Evolutionary conservation across 176 grass and related monocot genomes (phyloP), one percentile per base, ranked within the genome.

Genomic region (Eragrostis curvula): DNA sequence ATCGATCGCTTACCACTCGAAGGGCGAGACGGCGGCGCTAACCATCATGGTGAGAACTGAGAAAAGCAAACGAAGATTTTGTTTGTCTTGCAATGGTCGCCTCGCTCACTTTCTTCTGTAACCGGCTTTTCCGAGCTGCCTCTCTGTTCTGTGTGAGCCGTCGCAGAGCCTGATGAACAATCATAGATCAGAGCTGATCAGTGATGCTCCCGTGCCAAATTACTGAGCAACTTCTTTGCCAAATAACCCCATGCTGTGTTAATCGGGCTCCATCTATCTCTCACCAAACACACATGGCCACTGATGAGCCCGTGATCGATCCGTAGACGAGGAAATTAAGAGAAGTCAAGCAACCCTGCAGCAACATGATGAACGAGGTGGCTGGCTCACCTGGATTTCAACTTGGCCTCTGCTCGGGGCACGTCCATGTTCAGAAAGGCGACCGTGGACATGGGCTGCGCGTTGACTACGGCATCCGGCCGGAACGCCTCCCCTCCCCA

Each of bases 71-170:
- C n/a, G n/a, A 11, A 27, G 56, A 51, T 66, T n/a, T n/a, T 20
- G 12, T 12, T 66, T 39, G 0, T 2, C 23, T 36, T 50, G 3
- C 8, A 14, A 18, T 17, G 5, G 9, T 1, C 1, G 5, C 0
- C 5, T 16, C 6, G 57, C 68, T 49, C 29, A 91, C 89, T 75
- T 92, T 92, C 71, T 92, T 92, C 15, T 87, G 72, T 13, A 92
- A 69, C 3, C 90, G 63, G 74, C 90, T 89, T 76, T 92, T 92
- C 3, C 87, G 79, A 10, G 90, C 90, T 0, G 90, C 87, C 65
- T 84, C 87, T 15, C 87, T 74, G 85, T 92, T 92, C 81, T 92
- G 90, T 52, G 76, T 84, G 16, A 84, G 90, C 15, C 90, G 45
- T 20, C 84, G 77, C 49, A 61, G 80, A 23, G 27, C 67, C 88